Evolutionary conservation across 116 monocot species (phyloP).

Genomic region (Phalaenopsis hybrid): DNA sequence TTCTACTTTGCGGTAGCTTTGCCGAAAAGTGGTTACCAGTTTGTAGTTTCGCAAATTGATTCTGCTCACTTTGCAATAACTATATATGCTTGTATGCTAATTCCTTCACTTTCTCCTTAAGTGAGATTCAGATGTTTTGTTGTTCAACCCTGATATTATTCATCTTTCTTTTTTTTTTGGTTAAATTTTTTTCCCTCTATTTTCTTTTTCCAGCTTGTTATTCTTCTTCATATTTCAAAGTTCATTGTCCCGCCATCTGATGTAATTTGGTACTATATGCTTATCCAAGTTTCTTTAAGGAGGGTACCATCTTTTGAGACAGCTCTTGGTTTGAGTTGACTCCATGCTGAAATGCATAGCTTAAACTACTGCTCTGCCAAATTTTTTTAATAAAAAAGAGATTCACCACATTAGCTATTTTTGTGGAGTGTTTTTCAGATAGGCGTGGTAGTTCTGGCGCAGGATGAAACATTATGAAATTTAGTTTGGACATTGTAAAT

Average conservation of each 20-base stretch:
- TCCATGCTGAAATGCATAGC: too few species aligned
- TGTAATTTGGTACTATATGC: background rate
- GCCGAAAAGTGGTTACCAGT: background rate
- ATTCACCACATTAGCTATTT: background rate
- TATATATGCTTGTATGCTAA: background rate
- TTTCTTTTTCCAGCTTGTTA: background rate
- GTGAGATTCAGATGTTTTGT: background rate
- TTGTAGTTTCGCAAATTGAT: background rate
- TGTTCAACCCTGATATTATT: background rate
- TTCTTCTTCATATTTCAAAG: background rate
- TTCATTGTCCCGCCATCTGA: background rate
- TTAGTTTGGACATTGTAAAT: background rate
- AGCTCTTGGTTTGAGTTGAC: too few species aligned
- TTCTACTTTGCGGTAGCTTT: background rate
- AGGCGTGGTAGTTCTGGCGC: background rate
- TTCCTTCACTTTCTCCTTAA: background rate
- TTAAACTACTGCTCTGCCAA: too few species aligned
- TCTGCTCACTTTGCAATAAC: background rate
- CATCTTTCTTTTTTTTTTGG: background rate
- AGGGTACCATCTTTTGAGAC: background rate
- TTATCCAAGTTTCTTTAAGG: background rate
- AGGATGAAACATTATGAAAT: background rate
- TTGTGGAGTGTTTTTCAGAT: background rate
- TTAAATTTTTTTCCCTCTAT: background rate
- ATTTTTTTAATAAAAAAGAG: background rate